Conservation (phyloP, 371 early-diverging fungal genomes). For the Mortierella sp. region DNA sequence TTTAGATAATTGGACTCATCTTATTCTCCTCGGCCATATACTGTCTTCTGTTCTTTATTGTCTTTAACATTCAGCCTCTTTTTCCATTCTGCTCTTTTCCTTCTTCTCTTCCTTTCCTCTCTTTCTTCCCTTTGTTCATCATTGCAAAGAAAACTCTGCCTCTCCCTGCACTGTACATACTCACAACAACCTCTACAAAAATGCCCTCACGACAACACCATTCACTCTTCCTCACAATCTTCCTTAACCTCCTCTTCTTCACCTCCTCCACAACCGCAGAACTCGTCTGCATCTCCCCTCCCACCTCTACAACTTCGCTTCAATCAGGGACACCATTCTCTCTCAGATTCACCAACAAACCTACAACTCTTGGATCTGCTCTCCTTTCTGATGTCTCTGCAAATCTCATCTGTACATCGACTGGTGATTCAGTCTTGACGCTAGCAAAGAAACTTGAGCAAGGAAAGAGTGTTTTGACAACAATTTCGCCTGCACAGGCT, state of each 20-base stretch:
- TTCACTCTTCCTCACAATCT: background rate
- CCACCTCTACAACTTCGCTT: background rate
- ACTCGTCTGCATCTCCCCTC: constrained; percentile 19
- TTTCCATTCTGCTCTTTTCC: no score
- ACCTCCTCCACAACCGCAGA: constrained; percentile 11
- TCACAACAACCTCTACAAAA: background rate
- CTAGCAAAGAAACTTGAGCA: constrained; percentile 11
- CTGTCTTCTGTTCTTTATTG: background rate
- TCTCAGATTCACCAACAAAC: constrained; percentile 15
- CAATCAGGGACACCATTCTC: constrained; percentile 15
- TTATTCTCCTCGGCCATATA: no score
- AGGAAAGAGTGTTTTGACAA: constrained; percentile 3
- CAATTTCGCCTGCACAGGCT: constrained; percentile 14
- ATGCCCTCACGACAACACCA: background rate
- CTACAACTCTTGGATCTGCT: background rate
- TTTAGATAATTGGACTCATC: no score
- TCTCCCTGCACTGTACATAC: no score
- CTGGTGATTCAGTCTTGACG: background rate
- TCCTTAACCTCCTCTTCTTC: background rate
- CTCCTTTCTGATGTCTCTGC: constrained; percentile 16
- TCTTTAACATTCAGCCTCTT: no score
- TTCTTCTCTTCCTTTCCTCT: background rate
- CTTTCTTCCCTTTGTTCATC: background rate
- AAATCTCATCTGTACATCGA: constrained; percentile 31
- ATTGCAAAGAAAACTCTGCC: no score